Evolutionary conservation across 768 basidiomycete genomes (phyloP).

Genomic region (Serendipita vermifera): DNA sequence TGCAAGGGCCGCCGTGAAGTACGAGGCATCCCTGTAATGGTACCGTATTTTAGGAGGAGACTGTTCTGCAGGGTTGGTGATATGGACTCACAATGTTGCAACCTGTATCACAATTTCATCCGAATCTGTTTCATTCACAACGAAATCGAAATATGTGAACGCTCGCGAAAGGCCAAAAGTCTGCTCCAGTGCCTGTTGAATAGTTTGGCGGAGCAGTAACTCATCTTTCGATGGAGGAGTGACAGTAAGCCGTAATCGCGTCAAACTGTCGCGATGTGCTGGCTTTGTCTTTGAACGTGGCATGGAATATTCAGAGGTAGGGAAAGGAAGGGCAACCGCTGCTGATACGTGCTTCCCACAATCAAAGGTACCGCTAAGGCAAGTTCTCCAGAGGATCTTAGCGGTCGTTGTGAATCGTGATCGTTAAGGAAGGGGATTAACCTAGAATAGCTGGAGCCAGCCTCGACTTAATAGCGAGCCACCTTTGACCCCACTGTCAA

Average conservation of each 20-base stretch:
- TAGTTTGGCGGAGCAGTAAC: neutral
- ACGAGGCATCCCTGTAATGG: neutral
- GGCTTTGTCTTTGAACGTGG: neutral
- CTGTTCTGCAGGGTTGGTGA: neutral
- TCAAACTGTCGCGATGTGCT: neutral
- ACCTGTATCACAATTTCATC: neutral
- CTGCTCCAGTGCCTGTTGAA: slow-evolving; percentile 4
- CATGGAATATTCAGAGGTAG: too few relatives aligned
- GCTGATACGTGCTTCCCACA: too few relatives aligned
- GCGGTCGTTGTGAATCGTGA: too few relatives aligned
- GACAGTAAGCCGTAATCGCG: neutral
- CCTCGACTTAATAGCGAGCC: too few relatives aligned
- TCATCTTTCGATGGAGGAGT: neutral
- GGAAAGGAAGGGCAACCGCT: too few relatives aligned
- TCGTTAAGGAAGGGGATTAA: too few relatives aligned
- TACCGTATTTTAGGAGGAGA: too few relatives aligned
- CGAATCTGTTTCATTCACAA: neutral
- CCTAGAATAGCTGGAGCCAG: too few relatives aligned
- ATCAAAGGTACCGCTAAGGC: too few relatives aligned
- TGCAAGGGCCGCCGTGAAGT: neutral
- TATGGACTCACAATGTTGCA: neutral
- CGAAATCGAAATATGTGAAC: neutral
- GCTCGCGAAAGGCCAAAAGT: slow-evolving; percentile 1
- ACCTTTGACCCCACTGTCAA: too few relatives aligned
- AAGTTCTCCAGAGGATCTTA: too few relatives aligned